phyloP scores from a whole-genome alignment of 2,329 filamentous ascomycete species.

The Torrubiella hemipterigena region DNA sequence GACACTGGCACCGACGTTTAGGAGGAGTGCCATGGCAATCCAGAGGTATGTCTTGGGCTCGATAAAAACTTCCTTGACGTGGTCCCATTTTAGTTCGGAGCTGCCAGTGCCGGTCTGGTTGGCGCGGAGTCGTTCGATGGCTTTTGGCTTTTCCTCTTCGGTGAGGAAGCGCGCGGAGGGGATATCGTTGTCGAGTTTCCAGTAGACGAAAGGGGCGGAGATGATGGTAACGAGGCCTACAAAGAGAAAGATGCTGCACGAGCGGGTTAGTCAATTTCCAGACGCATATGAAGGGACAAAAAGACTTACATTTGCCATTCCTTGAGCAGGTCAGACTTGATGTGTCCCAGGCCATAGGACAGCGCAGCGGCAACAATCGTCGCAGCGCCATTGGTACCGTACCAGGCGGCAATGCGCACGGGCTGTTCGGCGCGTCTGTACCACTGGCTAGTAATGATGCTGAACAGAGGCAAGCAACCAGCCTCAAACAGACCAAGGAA shows the following conservation, averaged over 20 bases:
- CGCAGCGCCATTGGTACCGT: constrained; percentile 46
- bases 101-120: constrained; percentile 69
- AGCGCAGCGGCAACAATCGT: constrained; percentile 44
- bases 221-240: constrained; percentile 48
- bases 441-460: constrained; percentile 34
- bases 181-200: constrained; percentile 47
- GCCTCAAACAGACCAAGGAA: constrained; percentile 37
- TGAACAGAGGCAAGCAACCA: constrained; percentile 35
- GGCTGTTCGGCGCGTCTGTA: constrained; percentile 45
- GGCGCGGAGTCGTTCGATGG: constrained; percentile 57
- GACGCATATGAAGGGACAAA: not conserved
- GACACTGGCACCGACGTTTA: constrained; percentile 53
- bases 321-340: constrained; percentile 16
- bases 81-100: constrained; percentile 55
- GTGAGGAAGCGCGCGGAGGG: constrained; percentile 44
- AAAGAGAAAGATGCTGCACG: constrained; percentile 46
- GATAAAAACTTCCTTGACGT: constrained; percentile 39
- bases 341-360: constrained; percentile 45
- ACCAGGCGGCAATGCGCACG: constrained; percentile 53
- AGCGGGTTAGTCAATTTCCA: no score
- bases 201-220: constrained; percentile 46
- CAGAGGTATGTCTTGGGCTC: constrained; percentile 47
- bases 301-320: constrained; percentile 8
- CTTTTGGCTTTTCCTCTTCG: constrained; percentile 53
- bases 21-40: constrained; percentile 45